Percentiles rank a stretch among this genome's conserved stretches.
Conservation (phyloP, 176 grass and related monocot genomes). For the Pontederia paniculata region DNA sequence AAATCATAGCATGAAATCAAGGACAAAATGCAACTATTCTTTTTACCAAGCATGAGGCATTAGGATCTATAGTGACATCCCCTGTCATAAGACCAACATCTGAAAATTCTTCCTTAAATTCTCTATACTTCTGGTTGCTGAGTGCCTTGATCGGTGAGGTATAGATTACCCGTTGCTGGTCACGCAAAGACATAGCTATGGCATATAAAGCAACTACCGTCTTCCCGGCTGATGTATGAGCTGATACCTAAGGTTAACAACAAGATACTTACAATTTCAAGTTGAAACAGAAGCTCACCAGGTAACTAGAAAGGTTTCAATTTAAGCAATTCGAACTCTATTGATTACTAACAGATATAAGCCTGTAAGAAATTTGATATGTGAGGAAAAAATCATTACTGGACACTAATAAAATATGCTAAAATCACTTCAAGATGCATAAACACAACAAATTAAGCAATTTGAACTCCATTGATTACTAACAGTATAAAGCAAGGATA, state of each 20-base stretch:
- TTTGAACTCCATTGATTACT: too few relatives aligned
- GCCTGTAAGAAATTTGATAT: too few relatives aligned
- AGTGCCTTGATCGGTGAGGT: slow-evolving; percentile 94
- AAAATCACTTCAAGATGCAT: neutral
- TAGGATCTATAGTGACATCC: slow-evolving; percentile 85
- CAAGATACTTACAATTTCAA: neutral
- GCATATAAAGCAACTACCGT: slow-evolving; percentile 86
- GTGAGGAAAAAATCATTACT: too few relatives aligned
- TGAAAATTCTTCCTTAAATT: slow-evolving; percentile 87
- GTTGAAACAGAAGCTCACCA: neutral
- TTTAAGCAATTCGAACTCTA: too few relatives aligned
- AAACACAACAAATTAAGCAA: neutral
- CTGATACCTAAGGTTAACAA: slow-evolving; percentile 46
- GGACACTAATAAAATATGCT: too few relatives aligned
- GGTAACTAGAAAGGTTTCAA: too few relatives aligned
- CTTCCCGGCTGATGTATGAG: slow-evolving; percentile 92
- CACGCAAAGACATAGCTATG: slow-evolving; percentile 84
- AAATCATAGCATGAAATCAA: neutral
- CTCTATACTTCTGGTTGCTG: slow-evolving; percentile 94
- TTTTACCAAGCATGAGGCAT: slow-evolving; percentile 76
- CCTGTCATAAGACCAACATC: slow-evolving; percentile 94
- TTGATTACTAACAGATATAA: too few relatives aligned
- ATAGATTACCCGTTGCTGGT: slow-evolving; percentile 81
- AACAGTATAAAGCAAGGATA: too few relatives aligned
- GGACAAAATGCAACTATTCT: neutral